phyloP scores from a whole-genome alignment of 805 yeast genomes.

The Cyberlindnera maritima region DNA sequence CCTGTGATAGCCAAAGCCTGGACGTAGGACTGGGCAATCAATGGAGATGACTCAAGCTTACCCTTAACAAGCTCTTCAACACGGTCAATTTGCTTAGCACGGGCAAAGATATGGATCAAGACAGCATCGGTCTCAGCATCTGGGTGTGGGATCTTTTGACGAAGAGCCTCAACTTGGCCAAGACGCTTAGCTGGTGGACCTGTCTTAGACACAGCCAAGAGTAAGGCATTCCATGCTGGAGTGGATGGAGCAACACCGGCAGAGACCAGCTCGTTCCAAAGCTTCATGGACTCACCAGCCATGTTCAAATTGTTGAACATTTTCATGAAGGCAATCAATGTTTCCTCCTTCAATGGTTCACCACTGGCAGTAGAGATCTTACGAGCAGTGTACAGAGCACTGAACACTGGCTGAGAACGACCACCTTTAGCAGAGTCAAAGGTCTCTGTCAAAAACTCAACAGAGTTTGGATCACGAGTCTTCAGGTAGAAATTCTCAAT shows the following conservation, averaged over 20 bases:
- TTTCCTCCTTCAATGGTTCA: conserved; percentile 37
- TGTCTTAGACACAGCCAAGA: conserved; percentile 42
- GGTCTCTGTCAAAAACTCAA: conserved; percentile 19
- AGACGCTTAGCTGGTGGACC: conserved; percentile 28
- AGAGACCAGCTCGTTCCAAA: conserved; percentile 49
- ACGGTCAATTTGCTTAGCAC: conserved; percentile 38
- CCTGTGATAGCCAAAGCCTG: conserved; percentile 16
- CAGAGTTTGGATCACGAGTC: conserved; percentile 23
- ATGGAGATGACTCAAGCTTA: conserved; percentile 35
- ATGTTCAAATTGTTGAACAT: conserved; percentile 38
- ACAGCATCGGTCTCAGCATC: conserved; percentile 47
- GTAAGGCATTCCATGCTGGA: conserved; percentile 57
- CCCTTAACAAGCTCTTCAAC: conserved; percentile 31
- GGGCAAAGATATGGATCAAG: conserved; percentile 47
- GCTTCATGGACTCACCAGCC: conserved; percentile 36
- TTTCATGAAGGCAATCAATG: conserved; percentile 44
- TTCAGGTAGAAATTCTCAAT: conserved; percentile 11
- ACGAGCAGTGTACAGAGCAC: conserved; percentile 18
- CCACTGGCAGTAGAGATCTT: conserved; percentile 28
- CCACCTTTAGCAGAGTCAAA: conserved; percentile 17
- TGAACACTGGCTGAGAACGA: conserved; percentile 16
- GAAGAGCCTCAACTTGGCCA: conserved; percentile 38
- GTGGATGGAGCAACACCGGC: conserved; percentile 40
- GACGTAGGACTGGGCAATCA: conserved; percentile 23
- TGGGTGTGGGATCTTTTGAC: conserved; percentile 36